These are phyloP conservation scores for Tephrocybe sp. DNA, from an alignment of 768 basidiomycete genomes.

Conservation along the genomic window DNA sequence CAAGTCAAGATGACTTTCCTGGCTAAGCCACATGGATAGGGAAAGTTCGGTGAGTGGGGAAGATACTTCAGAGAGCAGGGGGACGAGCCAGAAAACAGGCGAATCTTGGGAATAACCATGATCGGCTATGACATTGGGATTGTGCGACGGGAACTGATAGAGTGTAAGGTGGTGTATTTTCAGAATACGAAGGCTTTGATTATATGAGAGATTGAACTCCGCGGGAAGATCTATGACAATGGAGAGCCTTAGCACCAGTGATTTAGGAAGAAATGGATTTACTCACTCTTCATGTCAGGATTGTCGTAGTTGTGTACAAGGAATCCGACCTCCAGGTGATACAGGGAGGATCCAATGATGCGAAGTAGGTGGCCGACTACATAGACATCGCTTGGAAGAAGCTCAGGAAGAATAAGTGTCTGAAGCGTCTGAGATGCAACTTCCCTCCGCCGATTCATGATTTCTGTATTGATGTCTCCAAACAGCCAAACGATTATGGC, in stretches of 20 bases:
- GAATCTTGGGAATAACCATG: slow-evolving; percentile 9
- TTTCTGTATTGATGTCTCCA: slow-evolving; percentile 17
- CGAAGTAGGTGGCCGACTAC: slow-evolving; percentile 20
- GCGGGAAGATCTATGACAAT: slow-evolving; percentile 21
- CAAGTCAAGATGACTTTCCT: slow-evolving; percentile 29
- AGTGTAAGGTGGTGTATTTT: slow-evolving; percentile 30
- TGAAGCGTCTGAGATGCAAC: slow-evolving; percentile 17
- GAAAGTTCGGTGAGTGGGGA: slow-evolving; percentile 21
- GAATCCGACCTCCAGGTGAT: slow-evolving; percentile 30
- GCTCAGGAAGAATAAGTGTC: slow-evolving; percentile 25
- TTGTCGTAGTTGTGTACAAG: slow-evolving; percentile 18
- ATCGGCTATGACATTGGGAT: background rate
- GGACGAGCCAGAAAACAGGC: slow-evolving; percentile 27
- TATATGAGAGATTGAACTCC: slow-evolving; percentile 24
- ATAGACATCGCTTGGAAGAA: slow-evolving; percentile 27
- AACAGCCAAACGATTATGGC: slow-evolving; percentile 30
- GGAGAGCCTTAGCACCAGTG: background rate
- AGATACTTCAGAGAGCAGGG: slow-evolving; percentile 23
- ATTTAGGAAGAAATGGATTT: background rate
- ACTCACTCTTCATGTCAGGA: slow-evolving; percentile 3
- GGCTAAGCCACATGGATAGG: slow-evolving; percentile 32
- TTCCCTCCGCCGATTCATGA: background rate
- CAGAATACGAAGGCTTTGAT: slow-evolving; percentile 24
- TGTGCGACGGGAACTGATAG: slow-evolving; percentile 28
- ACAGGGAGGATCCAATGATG: slow-evolving; percentile 25